A percentile compares a stretch with the other conserved stretches of the same genome.
phyloP scores from a whole-genome alignment of 306 rosid genomes.

The Quercus engelmannii region DNA sequence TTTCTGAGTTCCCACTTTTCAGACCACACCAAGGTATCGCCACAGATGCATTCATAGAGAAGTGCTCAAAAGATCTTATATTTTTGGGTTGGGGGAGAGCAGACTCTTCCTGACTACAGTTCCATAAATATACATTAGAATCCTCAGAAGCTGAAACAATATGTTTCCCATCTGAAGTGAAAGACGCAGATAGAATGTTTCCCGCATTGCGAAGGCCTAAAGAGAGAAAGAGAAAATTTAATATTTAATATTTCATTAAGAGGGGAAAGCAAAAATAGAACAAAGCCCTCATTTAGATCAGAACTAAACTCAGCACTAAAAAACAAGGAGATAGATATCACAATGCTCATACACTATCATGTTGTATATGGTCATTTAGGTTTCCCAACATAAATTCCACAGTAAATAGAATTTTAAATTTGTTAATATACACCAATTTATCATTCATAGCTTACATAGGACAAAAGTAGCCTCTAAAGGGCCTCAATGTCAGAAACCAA shows the following conservation, averaged over 20 bases:
- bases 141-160: slow-evolving; percentile 85
- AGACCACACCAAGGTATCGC: slow-evolving; percentile 60
- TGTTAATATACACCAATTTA: not conserved
- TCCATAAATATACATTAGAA: slow-evolving; percentile 86
- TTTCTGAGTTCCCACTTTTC: slow-evolving; percentile 36
- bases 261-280: not conserved
- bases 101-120: slow-evolving; percentile 35
- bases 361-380: not conserved
- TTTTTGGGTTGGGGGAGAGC: slow-evolving; percentile 30
- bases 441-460: not conserved
- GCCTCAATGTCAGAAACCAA: not conserved
- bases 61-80: slow-evolving; percentile 45
- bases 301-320: not conserved
- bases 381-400: slow-evolving; percentile 8
- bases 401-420: not conserved
- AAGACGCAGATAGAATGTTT: slow-evolving; percentile 60
- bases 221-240: slow-evolving; percentile 24
- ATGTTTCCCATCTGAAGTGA: slow-evolving; percentile 92
- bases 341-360: slow-evolving; percentile 4
- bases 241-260: slow-evolving; percentile 11
- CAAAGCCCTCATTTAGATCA: not conserved
- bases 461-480: not conserved
- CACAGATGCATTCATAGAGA: slow-evolving; percentile 48
- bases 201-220: slow-evolving; percentile 58
- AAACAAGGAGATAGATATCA: not conserved